Evolutionary conservation across 805 yeast genomes (phyloP), one percentile per base, ranked within the genome.

Genomic region (Metschnikowia matae): DNA sequence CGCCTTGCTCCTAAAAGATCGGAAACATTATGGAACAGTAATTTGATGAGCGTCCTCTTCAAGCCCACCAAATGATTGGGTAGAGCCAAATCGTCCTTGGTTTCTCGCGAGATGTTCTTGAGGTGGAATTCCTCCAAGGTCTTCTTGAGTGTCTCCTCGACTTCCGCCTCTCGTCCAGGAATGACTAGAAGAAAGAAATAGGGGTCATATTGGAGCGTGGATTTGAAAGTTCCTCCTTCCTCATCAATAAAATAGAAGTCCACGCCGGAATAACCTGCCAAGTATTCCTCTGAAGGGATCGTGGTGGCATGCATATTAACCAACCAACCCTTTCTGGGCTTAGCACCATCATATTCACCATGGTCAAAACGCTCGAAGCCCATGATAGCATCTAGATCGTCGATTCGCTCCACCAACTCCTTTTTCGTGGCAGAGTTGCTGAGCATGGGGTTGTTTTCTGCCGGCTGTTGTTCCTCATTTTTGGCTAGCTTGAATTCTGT

Each of bases 151-250:
- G 80, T 85, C 62, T 94, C 99, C 66, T 94, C 98, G 3, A 90
- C 89, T 55, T 88, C 97, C 2, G 80, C 67, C 52, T 84, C 89
- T 15, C 69, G 68, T 1, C 82, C 81, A 1, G 79, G 79, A n/a
- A 79, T 73, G 55, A 89, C 81, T 2, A 82, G 75, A 10, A 94
- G 69, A 46, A 85, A 80, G 62, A 94, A 87, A 65, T 94, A 94
- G 0, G 99, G 99, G 58, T 89, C 90, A 63, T 80, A 88, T 51
- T 79, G 85, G 13, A 88, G 68, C 0, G 96, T 85, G 3, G 90
- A 84, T 64, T 92, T 94, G 73, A 95, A 94, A 40, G 87, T 82
- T 6, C 97, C 99, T 44, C 99, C 99, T 65, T 91, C 97, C 61
- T 89, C 96, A 65, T 91, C 98, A 6, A 94, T 69, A 59, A 95